These are phyloP conservation scores for Raffaelea ambrosiae DNA, from an alignment of 2,329 filamentous ascomycete genomes.

Conservation along the genomic window DNA sequence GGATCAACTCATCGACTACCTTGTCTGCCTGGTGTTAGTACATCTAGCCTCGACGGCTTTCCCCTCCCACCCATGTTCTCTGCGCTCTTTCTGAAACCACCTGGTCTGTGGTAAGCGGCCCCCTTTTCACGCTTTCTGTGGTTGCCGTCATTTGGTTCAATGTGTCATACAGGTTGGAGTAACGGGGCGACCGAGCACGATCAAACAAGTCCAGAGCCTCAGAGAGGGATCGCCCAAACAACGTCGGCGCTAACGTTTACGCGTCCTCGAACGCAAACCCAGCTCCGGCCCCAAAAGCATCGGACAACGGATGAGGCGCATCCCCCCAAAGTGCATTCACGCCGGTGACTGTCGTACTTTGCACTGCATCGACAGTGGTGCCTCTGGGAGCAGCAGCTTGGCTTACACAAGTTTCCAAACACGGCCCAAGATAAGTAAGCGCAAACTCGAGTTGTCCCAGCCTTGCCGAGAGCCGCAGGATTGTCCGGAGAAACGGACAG, in stretches of 20 bases:
- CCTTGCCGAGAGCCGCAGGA: constrained; percentile 19
- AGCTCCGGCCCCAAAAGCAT: constrained; percentile 12
- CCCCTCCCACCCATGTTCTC: constrained; percentile 4
- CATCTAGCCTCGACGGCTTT: constrained; percentile 6
- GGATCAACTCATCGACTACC: constrained; percentile 8
- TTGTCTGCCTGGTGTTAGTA: constrained; percentile 10
- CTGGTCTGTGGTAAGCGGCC: not conserved
- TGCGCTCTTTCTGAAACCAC: constrained; percentile 1
- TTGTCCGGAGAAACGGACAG: constrained; percentile 19
- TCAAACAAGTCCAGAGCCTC: constrained; percentile 11
- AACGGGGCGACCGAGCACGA: constrained; percentile 11
- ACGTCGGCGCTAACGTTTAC: constrained; percentile 9
- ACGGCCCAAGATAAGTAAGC: constrained; percentile 20
- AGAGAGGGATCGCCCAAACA: not conserved
- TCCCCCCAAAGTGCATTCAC: constrained; percentile 36
- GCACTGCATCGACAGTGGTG: constrained; percentile 24
- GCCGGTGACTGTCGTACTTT: constrained; percentile 1
- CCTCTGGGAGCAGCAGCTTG: not conserved
- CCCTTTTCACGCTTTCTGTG: not conserved
- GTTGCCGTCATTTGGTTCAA: constrained; percentile 3
- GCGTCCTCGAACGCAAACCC: constrained; percentile 14
- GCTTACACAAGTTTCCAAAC: constrained; percentile 19
- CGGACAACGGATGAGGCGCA: constrained; percentile 36
- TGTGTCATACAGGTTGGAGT: constrained; percentile 10
- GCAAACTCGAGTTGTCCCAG: constrained; percentile 17